These are phyloP conservation scores for Coemansia sp. DNA, from an alignment of 192 early-diverging fungal genomes.

Conservation along the genomic window DNA sequence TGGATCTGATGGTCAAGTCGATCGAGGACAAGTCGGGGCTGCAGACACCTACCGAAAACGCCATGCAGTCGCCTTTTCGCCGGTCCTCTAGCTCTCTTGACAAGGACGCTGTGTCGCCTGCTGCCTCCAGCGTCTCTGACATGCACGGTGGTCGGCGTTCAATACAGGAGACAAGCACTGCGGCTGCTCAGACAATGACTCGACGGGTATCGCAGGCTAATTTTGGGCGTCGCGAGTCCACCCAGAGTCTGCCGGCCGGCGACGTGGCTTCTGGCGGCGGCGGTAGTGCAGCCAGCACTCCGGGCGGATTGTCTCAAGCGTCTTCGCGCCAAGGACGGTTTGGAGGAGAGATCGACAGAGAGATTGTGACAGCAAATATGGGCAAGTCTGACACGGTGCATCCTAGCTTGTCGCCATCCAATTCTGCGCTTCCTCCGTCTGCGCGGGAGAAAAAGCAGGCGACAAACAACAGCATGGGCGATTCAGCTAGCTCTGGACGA, in stretches of 20 bases:
- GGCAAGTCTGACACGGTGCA: not conserved
- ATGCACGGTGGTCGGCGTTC: constrained; percentile 9
- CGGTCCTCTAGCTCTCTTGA: constrained; percentile 3
- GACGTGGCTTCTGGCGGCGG: constrained; percentile 2
- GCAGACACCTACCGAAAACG: constrained; percentile 1
- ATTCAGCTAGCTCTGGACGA: constrained; percentile 25
- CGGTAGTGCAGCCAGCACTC: not conserved
- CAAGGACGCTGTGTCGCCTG: constrained; percentile 3
- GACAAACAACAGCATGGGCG: constrained; percentile 1
- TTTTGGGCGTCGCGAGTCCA: constrained; percentile 16
- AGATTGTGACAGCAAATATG: constrained; percentile 8
- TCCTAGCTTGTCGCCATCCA: constrained; percentile 8
- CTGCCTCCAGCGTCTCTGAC: constrained; percentile 2
- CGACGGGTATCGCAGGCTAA: not conserved
- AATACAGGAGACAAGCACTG: constrained; percentile 20
- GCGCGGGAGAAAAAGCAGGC: not conserved
- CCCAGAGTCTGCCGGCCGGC: constrained; percentile 16
- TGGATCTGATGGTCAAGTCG: constrained; percentile 43
- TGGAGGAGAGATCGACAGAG: constrained; percentile 50
- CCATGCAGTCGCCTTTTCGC: constrained; percentile 3
- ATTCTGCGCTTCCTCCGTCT: not conserved
- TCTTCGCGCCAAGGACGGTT: constrained; percentile 18
- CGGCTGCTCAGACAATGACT: constrained; percentile 11
- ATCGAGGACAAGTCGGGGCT: constrained; percentile 39
- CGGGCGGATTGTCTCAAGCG: not conserved